Conservation (phyloP, 2,329 filamentous ascomycete species). For the Daldinia sp. region DNA sequence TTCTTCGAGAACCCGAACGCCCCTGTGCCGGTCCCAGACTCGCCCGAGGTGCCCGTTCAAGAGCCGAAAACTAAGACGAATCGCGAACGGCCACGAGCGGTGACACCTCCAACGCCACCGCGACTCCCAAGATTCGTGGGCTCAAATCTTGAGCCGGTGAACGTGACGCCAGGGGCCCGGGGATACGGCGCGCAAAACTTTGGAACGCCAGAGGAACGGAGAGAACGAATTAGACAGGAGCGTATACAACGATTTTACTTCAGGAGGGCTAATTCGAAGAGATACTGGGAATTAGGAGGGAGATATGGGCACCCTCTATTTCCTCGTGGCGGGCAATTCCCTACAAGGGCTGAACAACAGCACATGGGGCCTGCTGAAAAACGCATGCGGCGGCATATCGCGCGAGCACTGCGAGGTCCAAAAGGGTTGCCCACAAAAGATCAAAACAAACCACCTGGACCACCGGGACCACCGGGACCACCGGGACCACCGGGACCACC, state of each 20-base stretch:
- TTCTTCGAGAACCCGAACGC: too few relatives aligned
- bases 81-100: background rate
- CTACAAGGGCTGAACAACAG: background rate
- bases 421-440: background rate
- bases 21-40: too few relatives aligned
- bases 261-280: background rate
- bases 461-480: background rate
- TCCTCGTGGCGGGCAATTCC: background rate
- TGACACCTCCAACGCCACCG: background rate
- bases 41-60: too few relatives aligned
- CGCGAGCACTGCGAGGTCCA: background rate
- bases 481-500: background rate
- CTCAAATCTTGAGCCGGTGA: background rate
- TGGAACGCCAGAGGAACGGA: background rate
- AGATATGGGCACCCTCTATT: background rate
- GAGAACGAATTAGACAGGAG: too few relatives aligned
- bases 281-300: background rate
- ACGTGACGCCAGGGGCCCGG: background rate
- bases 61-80: background rate
- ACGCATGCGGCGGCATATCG: background rate
- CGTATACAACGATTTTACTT: background rate
- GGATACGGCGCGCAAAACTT: background rate
- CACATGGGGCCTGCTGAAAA: background rate
- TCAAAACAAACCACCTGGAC: background rate
- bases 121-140: background rate